phyloP scores from a whole-genome alignment of 805 yeast species.

The Suhomyces canberraensis region DNA sequence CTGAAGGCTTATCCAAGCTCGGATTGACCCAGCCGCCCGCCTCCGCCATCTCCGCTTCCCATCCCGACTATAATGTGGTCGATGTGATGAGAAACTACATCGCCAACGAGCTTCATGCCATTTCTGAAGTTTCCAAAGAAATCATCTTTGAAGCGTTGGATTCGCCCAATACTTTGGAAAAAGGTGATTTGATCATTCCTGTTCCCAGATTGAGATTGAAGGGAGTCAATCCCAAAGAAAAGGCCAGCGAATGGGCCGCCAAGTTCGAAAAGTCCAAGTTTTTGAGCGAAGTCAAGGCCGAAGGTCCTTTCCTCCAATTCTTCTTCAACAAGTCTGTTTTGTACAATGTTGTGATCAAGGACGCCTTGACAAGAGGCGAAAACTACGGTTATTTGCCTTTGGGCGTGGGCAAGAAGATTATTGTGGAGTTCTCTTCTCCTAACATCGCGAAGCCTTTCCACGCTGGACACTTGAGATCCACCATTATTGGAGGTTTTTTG shows the following conservation, averaged over 20 bases:
- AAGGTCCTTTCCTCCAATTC: slow-evolving; percentile 91
- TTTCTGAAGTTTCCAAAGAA: slow-evolving; percentile 67
- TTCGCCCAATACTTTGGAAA: slow-evolving; percentile 78
- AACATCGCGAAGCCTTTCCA: slow-evolving; percentile 99
- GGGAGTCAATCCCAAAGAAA: slow-evolving; percentile 78
- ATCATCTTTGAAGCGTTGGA: slow-evolving; percentile 84
- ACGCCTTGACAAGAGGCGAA: slow-evolving; percentile 55
- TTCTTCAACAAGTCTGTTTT: slow-evolving; percentile 68
- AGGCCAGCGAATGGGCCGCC: slow-evolving; percentile 68
- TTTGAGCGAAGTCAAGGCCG: slow-evolving; percentile 68
- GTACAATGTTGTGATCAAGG: slow-evolving; percentile 65
- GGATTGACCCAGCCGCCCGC: slow-evolving; percentile 44
- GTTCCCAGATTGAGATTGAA: slow-evolving; percentile 81
- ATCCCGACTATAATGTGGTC: slow-evolving; percentile 74
- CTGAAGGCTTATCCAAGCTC: slow-evolving; percentile 31
- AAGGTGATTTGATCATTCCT: slow-evolving; percentile 92
- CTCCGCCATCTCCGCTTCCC: slow-evolving; percentile 49
- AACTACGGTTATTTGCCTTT: slow-evolving; percentile 73
- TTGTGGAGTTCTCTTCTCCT: slow-evolving; percentile 94
- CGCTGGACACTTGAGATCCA: slow-evolving; percentile 97
- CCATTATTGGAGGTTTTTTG: slow-evolving; percentile 95
- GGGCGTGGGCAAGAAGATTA: slow-evolving; percentile 62
- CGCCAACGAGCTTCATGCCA: slow-evolving; percentile 66
- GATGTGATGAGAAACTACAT: slow-evolving; percentile 90
- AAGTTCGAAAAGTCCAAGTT: slow-evolving; percentile 71